phyloP scores from a whole-genome alignment of 805 yeast genomes.

The Komagataella populi region DNA sequence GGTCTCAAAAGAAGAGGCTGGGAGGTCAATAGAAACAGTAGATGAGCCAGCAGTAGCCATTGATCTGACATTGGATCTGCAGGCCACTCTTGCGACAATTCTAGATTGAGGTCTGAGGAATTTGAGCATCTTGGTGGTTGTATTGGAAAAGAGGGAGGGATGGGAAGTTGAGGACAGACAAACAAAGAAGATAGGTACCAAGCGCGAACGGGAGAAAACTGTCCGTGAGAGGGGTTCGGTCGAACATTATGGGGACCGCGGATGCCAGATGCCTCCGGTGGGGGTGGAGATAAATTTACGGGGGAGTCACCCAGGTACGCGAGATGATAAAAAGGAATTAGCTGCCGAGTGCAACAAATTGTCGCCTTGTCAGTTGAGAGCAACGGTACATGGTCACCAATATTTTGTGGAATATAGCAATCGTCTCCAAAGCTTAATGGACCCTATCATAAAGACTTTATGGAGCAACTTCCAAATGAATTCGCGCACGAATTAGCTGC shows the following conservation, averaged over 20 bases:
- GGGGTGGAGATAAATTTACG: neutral
- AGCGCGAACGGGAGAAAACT: neutral
- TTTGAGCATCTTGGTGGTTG: neutral
- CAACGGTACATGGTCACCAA: no score
- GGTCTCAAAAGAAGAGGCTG: constrained; percentile 74
- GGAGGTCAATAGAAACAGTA: constrained; percentile 35
- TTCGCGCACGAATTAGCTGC: neutral
- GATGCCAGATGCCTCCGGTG: neutral
- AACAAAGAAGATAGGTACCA: neutral
- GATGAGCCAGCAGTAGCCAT: neutral
- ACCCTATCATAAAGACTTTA: no score
- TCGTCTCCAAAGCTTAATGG: no score
- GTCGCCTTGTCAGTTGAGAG: no score
- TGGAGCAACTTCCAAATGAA: neutral
- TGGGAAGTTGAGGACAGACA: neutral
- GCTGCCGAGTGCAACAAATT: no score
- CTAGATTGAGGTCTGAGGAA: neutral
- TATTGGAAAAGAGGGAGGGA: neutral
- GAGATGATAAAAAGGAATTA: no score
- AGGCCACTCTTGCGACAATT: neutral
- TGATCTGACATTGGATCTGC: neutral
- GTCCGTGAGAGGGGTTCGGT: neutral
- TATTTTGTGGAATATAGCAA: no score
- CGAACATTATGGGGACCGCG: neutral
- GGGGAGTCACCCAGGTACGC: neutral